These are phyloP conservation scores for Candida sp. DNA, from an alignment of 1,139 yeast genomes.

Conservation along the genomic window DNA sequence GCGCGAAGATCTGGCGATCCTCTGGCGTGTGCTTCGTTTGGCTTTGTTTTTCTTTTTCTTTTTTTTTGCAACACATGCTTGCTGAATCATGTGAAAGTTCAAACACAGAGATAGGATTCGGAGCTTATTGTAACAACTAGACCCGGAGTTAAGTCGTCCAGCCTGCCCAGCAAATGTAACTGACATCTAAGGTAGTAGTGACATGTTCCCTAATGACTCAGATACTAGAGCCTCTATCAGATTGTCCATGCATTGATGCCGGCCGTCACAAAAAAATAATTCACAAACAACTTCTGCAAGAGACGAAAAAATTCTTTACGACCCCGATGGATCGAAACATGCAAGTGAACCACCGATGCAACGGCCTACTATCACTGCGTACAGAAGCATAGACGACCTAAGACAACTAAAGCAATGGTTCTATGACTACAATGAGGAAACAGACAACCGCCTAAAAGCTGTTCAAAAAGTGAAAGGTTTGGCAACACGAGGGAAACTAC, in stretches of 20 bases:
- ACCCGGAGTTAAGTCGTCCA: too few species aligned
- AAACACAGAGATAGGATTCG: too few species aligned
- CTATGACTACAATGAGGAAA: conserved; percentile 38
- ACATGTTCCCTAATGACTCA: too few species aligned
- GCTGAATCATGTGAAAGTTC: too few species aligned
- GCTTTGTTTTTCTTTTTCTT: too few species aligned
- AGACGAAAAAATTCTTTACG: neutral
- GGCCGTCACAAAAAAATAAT: neutral
- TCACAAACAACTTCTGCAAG: neutral
- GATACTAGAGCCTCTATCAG: too few species aligned
- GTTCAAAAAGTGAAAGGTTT: conserved; percentile 51
- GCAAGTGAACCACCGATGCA: conserved; percentile 8
- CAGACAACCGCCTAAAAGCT: conserved; percentile 33
- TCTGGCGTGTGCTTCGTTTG: too few species aligned
- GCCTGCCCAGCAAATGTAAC: too few species aligned
- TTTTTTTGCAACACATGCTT: too few species aligned
- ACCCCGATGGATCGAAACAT: neutral
- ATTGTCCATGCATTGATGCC: neutral
- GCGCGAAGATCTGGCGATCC: too few species aligned
- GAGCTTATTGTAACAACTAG: too few species aligned
- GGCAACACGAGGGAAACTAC: conserved; percentile 43
- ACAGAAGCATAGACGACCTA: conserved; percentile 56
- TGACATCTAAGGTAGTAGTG: too few species aligned
- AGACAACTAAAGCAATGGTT: conserved; percentile 61
- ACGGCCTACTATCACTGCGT: conserved; percentile 58